Evolutionary conservation across 495 filamentous ascomycete genomes (phyloP).

Genomic region (Viridothelium virens): DNA sequence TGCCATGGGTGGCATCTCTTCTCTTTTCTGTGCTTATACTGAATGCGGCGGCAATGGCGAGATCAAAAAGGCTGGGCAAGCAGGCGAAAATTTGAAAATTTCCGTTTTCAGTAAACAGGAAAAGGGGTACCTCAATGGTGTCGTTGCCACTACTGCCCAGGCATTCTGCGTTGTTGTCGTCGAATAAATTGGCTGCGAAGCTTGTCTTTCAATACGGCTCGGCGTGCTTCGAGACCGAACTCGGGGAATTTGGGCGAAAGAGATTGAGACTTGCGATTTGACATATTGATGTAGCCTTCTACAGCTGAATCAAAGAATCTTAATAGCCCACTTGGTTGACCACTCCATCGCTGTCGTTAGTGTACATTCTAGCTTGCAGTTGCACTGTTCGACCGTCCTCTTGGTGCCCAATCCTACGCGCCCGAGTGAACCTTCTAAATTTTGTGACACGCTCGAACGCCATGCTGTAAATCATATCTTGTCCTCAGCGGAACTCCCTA

Average conservation of each 20-base stretch:
- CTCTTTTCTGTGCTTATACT: neutral
- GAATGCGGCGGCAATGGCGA: neutral
- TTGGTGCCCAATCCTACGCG: too few relatives aligned
- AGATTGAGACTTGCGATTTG: neutral
- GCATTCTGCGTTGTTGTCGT: neutral
- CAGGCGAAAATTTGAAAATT: neutral
- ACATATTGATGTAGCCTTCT: neutral
- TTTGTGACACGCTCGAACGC: neutral
- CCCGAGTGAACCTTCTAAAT: neutral
- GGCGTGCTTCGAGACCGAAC: neutral
- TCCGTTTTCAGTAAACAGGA: too few relatives aligned
- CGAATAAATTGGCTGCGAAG: neutral
- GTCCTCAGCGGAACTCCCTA: neutral
- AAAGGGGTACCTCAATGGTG: too few relatives aligned
- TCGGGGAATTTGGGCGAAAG: neutral
- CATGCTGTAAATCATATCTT: neutral
- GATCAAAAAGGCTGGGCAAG: neutral
- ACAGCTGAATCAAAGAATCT: neutral
- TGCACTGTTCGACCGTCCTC: too few relatives aligned
- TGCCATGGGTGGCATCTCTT: neutral
- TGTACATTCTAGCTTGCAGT: neutral
- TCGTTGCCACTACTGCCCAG: too few relatives aligned
- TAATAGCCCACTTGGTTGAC: neutral
- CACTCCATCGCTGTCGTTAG: neutral
- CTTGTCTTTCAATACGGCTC: neutral